A percentile compares a stretch with the other conserved stretches of the same genome.
Conservation (phyloP, 2,329 filamentous ascomycete genomes). For the Beauveria caledonica region DNA sequence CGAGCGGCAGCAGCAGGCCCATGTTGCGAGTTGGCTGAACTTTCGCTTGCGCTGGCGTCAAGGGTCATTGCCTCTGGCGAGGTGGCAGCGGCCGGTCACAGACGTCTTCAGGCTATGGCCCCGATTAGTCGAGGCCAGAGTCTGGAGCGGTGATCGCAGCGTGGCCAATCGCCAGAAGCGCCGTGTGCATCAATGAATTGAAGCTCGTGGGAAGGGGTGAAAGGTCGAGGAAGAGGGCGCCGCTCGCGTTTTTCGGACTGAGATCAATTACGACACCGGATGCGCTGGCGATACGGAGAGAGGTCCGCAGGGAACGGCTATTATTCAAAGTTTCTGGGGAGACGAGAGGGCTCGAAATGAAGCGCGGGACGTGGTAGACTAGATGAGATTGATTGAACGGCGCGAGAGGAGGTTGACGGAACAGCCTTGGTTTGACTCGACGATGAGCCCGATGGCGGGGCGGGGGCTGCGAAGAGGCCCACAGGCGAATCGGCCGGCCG, state of each 20-base stretch:
- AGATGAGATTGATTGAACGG: neutral
- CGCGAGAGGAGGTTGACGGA: neutral
- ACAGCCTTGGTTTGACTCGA: slow-evolving; percentile 6
- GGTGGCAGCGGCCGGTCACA: slow-evolving; percentile 17
- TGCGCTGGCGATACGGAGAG: neutral
- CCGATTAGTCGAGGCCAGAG: slow-evolving; percentile 20
- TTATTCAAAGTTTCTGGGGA: neutral
- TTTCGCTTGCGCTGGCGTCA: slow-evolving; percentile 8
- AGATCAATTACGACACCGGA: neutral
- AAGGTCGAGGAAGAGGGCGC: neutral
- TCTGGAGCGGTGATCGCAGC: slow-evolving; percentile 22
- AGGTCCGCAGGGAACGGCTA: neutral
- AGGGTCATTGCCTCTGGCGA: slow-evolving; percentile 11
- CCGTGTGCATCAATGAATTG: slow-evolving; percentile 29
- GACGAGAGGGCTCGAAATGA: neutral
- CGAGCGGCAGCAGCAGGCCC: slow-evolving; percentile 1
- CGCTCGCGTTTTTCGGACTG: neutral
- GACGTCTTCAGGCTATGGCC: slow-evolving; percentile 21
- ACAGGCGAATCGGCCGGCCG: slow-evolving; percentile 8
- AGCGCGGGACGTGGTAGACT: neutral
- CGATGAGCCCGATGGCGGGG: slow-evolving; percentile 10
- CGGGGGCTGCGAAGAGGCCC: slow-evolving; percentile 6
- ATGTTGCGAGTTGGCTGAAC: slow-evolving; percentile 9
- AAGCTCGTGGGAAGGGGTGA: neutral
- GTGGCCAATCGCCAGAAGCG: slow-evolving; percentile 28